Percentiles rank a stretch among this genome's conserved stretches.
Evolutionary conservation across 129 eudicot genomes (phyloP).

Genomic region (Lactuca sativa): DNA sequence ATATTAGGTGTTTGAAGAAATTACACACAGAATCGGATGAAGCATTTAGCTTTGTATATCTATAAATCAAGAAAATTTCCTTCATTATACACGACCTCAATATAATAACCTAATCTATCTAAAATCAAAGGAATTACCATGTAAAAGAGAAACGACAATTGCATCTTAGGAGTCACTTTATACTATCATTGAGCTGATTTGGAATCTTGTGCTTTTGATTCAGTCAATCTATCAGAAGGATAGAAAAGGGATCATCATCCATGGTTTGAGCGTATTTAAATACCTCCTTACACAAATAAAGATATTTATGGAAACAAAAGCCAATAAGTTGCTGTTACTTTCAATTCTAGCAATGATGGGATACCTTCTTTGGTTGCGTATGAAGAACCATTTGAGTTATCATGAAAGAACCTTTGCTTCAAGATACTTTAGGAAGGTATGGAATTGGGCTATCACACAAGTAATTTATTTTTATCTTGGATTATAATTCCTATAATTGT

Average conservation of each 20-base stretch:
- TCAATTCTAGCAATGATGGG: constrained; percentile 26
- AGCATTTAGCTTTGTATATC: not conserved
- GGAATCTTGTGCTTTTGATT: constrained; percentile 26
- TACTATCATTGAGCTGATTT: constrained; percentile 23
- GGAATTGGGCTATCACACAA: constrained; percentile 28
- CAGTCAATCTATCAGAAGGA: constrained; percentile 28
- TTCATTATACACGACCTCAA: not conserved
- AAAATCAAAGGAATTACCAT: not conserved
- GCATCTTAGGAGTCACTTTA: constrained; percentile 24
- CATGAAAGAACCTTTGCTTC: constrained; percentile 12
- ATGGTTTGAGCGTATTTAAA: constrained; percentile 19
- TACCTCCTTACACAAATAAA: constrained; percentile 2
- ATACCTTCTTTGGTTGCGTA: constrained; percentile 18
- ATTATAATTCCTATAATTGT: not conserved
- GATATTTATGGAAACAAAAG: constrained; percentile 12
- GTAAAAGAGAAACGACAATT: not conserved
- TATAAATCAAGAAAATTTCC: not conserved
- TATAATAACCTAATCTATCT: not conserved
- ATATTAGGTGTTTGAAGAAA: constrained; percentile 13
- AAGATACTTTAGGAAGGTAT: constrained; percentile 28
- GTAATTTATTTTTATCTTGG: constrained; percentile 10
- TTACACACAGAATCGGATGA: not conserved
- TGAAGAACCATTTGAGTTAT: constrained; percentile 13
- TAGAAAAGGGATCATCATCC: constrained; percentile 16
- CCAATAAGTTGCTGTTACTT: constrained; percentile 18